Evolutionary conservation across 768 basidiomycete genomes (phyloP), one percentile per base, ranked within the genome.

Genomic region (Boletus vinaceobasis): DNA sequence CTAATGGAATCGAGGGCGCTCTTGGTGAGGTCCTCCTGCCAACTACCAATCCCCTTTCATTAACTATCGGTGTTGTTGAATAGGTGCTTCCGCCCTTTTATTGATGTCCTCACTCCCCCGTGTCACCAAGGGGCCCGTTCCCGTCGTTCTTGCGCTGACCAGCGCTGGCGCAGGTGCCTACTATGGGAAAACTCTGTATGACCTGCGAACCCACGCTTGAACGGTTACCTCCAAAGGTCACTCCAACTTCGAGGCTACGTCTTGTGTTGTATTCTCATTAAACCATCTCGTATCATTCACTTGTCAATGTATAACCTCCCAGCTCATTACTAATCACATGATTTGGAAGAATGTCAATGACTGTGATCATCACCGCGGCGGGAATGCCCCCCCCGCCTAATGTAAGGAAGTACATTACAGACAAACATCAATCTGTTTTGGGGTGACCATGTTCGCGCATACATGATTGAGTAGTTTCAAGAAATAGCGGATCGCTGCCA

Each of bases 1-100:
- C n/a, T n/a, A n/a, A n/a, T n/a, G n/a, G n/a, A n/a, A n/a, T 91
- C 50, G 87, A 93, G 65, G 82, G 78, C 31, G 91, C 90, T 37
- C 76, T 92, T 14, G 90, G 91, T 85, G 65, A 65, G 79, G 63
- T n/a, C 29, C 32, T 19, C 19, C 39, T 44, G 27, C 5, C 26
- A 9, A 9, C 43, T 50, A 33, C 38, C 19, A 5, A 17, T 13
- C 39, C 37, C 15, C 2, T 47, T 31, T 37, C 11, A 7, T 59
- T 48, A 2, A 53, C 53, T 35, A 46, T 46, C 1, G 27, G 7
- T 33, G 10, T 32, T 7, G 43, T 37, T 19, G 15, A 29, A 49
- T 57, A 90, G 90, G 85, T 64, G 89, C 90, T 3, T 91, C 90
- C 46, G 85, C 86, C 11, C 65, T 93, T 10, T 77, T 91, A 27